Conservation (phyloP, 805 yeast genomes). For the Schwanniomyces yamadae region DNA sequence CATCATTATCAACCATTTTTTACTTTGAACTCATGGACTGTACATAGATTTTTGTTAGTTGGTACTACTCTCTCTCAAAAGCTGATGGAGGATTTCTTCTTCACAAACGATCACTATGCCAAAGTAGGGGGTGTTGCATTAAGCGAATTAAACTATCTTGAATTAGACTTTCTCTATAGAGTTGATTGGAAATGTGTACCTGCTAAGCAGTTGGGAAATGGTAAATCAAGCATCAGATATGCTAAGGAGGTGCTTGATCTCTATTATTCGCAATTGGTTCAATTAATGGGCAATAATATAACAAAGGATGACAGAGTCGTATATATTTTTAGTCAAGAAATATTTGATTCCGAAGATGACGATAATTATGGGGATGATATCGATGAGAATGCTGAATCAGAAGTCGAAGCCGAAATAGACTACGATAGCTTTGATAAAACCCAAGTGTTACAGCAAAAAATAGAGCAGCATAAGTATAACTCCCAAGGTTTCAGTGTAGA, state of each 20-base stretch:
- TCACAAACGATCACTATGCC: slow-evolving; percentile 91
- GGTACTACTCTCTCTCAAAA: slow-evolving; percentile 90
- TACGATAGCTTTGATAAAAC: too few species aligned
- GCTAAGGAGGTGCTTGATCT: slow-evolving; percentile 39
- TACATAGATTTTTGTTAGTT: slow-evolving; percentile 85
- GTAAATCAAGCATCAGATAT: slow-evolving; percentile 24
- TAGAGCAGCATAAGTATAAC: slow-evolving; percentile 6
- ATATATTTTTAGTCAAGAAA: slow-evolving; percentile 10
- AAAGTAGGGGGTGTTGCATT: slow-evolving; percentile 92
- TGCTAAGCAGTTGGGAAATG: slow-evolving; percentile 26
- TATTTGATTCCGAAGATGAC: slow-evolving; percentile 4
- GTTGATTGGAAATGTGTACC: slow-evolving; percentile 66
- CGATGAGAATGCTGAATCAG: slow-evolving; percentile 14
- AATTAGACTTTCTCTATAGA: slow-evolving; percentile 78
- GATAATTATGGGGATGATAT: slow-evolving; percentile 9
- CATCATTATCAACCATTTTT: slow-evolving; percentile 71
- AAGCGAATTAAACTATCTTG: slow-evolving; percentile 80
- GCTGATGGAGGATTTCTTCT: slow-evolving; percentile 89
- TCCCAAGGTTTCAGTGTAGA: slow-evolving; percentile 22
- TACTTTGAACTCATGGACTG: slow-evolving; percentile 86
- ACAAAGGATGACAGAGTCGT: slow-evolving; percentile 11
- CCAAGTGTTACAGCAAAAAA: slow-evolving; percentile 4
- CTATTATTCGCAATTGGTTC: slow-evolving; percentile 40
- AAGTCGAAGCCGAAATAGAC: slow-evolving; percentile 5
- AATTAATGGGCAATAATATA: slow-evolving; percentile 38